Base-by-base conservation (phyloP, 345 rosid species). In the Toxicodendron radicans region DNA sequence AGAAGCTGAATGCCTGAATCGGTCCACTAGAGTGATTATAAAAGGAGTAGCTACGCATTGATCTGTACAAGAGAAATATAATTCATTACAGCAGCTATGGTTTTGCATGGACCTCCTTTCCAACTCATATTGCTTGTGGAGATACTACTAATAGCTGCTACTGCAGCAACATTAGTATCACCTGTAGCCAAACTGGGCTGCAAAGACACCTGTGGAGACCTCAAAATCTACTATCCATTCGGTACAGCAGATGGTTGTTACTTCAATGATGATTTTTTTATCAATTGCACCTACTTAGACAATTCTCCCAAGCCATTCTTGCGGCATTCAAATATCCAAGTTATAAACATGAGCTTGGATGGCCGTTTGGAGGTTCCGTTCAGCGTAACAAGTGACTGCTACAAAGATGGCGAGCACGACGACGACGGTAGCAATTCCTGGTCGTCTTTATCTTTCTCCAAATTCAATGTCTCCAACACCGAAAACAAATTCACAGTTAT, bases 401-500 rank as follows among this genome's bases (percentile, higher is more conserved):
- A 51, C 54, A 3, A 0, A 51, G 4, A 13, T 0, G 54, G 54
- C 5, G 2, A 2, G 1, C 54, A 6, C 18, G 6, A 3, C 18
- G 0, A 0, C 18, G 5, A 3, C 6, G 0, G 3, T 0, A 16
- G 18, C 54, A 5, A 0, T 10, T 13, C 54, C 5, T 51, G 54
- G 43, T 7, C 10, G 52, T 12, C 17, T 48, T 16, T 14, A 3
- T 12, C 17, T 12, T 2, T 51, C 0, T 51, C 17, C 17, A 6
- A 14, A 14, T 51, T 51, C 20, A 51, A 0, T 3, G 5, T 51
- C 54, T 51, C 54, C 1, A 9, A 48, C n/a, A 3, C 30, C 3
- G 24, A 30, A 18, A 20, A 62, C 18, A 4, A 17, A 0, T 35
- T 41, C 8, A 52, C 27, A 1, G 49, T 21, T n/a, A 0, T 60